phyloP scores from a whole-genome alignment of 1,139 yeast genomes.

The Geotrichum fermentans region DNA sequence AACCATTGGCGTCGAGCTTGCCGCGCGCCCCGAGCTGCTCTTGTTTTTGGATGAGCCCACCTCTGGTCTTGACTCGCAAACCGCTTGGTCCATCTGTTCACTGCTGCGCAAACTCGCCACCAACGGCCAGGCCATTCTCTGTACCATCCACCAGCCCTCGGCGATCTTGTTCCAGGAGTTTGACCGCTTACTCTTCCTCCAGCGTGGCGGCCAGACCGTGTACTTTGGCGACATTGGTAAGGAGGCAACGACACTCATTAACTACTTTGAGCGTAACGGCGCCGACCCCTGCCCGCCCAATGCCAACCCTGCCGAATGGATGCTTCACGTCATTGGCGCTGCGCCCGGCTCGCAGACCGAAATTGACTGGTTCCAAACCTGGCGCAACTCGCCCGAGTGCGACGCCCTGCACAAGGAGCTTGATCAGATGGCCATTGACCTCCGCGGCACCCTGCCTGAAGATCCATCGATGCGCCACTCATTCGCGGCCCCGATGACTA shows the following conservation, averaged over 20 bases:
- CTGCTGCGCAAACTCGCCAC: slow-evolving; percentile 69
- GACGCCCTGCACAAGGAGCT: slow-evolving; percentile 38
- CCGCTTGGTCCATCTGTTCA: slow-evolving; percentile 82
- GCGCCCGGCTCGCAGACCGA: slow-evolving; percentile 70
- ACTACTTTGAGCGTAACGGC: slow-evolving; percentile 67
- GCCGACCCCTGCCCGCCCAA: slow-evolving; percentile 59
- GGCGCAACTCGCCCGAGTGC: slow-evolving; percentile 58
- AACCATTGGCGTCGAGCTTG: slow-evolving; percentile 81
- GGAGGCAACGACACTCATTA: slow-evolving; percentile 54
- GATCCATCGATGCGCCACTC: slow-evolving; percentile 19
- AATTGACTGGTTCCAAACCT: slow-evolving; percentile 60
- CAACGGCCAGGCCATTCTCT: slow-evolving; percentile 85
- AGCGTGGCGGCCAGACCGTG: slow-evolving; percentile 71
- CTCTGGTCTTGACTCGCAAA: slow-evolving; percentile 88
- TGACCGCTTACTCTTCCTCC: slow-evolving; percentile 66
- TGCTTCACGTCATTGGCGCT: slow-evolving; percentile 74
- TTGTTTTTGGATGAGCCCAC: slow-evolving; percentile 82
- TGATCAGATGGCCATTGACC: slow-evolving; percentile 27
- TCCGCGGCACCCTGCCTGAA: slow-evolving; percentile 22
- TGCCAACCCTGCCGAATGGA: slow-evolving; percentile 82
- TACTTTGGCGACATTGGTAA: slow-evolving; percentile 77
- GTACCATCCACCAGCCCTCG: too few relatives aligned
- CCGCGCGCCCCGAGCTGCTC: slow-evolving; percentile 78
- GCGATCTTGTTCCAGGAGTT: too few relatives aligned
- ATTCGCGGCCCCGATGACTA: slow-evolving; percentile 43